A percentile compares a stretch with the other conserved stretches of the same genome.
phyloP scores from a whole-genome alignment of 805 yeast genomes.

The Peterozyma xylosa region DNA sequence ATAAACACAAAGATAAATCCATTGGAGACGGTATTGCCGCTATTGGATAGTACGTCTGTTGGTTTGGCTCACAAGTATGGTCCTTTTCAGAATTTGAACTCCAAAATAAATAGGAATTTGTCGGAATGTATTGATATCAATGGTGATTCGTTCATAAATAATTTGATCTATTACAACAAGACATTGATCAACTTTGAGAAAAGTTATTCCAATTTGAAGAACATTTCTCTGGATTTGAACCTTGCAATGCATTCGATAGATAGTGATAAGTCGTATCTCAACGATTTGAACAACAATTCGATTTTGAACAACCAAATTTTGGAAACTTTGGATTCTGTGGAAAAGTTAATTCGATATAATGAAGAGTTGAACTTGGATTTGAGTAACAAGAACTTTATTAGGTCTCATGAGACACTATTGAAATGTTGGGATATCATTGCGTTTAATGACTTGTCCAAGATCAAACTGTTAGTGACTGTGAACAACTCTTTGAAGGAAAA shows the following conservation, averaged over 20 bases:
- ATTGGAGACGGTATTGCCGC: slow-evolving; percentile 73
- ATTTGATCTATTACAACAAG: slow-evolving; percentile 76
- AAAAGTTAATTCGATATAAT: slow-evolving; percentile 50
- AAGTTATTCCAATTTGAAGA: slow-evolving; percentile 26
- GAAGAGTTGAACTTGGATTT: slow-evolving; percentile 57
- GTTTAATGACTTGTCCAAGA: slow-evolving; percentile 45
- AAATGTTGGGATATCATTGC: slow-evolving; percentile 37
- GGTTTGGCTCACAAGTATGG: slow-evolving; percentile 72
- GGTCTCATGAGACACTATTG: slow-evolving; percentile 28
- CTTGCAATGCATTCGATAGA: slow-evolving; percentile 55
- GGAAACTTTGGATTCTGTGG: slow-evolving; percentile 61
- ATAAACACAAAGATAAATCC: slow-evolving; percentile 39
- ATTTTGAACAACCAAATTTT: slow-evolving; percentile 60
- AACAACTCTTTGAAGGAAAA: slow-evolving; percentile 48
- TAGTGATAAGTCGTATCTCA: slow-evolving; percentile 46
- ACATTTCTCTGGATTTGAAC: slow-evolving; percentile 35
- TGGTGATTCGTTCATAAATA: slow-evolving; percentile 76
- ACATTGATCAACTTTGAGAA: slow-evolving; percentile 57
- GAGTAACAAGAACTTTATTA: slow-evolving; percentile 61
- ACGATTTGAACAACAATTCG: slow-evolving; percentile 59
- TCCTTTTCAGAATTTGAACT: slow-evolving; percentile 59
- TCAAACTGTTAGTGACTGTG: slow-evolving; percentile 44
- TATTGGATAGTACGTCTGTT: slow-evolving; percentile 84
- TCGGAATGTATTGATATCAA: slow-evolving; percentile 72
- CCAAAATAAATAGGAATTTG: slow-evolving; percentile 47